These are phyloP conservation scores for Massospora cicadina DNA, from an alignment of 371 early-diverging fungal species.

Conservation along the genomic window DNA sequence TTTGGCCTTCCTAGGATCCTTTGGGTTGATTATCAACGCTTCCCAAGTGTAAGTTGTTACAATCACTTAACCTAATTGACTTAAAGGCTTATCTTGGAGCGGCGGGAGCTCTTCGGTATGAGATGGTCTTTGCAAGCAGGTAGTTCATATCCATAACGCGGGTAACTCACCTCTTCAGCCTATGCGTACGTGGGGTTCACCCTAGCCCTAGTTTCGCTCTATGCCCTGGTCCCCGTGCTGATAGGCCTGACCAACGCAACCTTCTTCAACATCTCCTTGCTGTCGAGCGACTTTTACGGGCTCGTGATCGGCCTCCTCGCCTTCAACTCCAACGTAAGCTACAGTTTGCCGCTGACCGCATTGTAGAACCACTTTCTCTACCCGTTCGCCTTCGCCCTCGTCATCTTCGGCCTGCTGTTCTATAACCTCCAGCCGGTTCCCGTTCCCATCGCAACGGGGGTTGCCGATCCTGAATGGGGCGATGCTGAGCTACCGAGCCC, in stretches of 20 bases:
- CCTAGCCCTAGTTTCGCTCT: slow-evolving; percentile 41
- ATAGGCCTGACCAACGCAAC: slow-evolving; percentile 48
- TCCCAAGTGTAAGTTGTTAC: slow-evolving; percentile 28
- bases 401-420: slow-evolving; percentile 36
- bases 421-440: slow-evolving; percentile 35
- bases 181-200: slow-evolving; percentile 39
- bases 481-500: no score
- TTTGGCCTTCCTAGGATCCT: slow-evolving; percentile 46
- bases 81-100: slow-evolving; percentile 25
- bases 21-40: slow-evolving; percentile 45
- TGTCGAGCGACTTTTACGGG: slow-evolving; percentile 61
- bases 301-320: slow-evolving; percentile 46
- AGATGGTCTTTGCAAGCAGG: slow-evolving; percentile 19
- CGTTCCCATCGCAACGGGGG: background rate
- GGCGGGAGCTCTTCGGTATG: slow-evolving; percentile 20
- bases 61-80: background rate
- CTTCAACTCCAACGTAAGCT: slow-evolving; percentile 29
- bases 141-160: slow-evolving; percentile 1
- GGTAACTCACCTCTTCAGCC: slow-evolving; percentile 13
- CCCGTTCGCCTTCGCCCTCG: slow-evolving; percentile 39
- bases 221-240: slow-evolving; percentile 43
- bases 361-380: slow-evolving; percentile 29
- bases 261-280: slow-evolving; percentile 52
- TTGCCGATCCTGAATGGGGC: no score
- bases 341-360: background rate